These are phyloP conservation scores for Cairneyella variabilis DNA, from an alignment of 495 filamentous ascomycete species.

Conservation along the genomic window DNA sequence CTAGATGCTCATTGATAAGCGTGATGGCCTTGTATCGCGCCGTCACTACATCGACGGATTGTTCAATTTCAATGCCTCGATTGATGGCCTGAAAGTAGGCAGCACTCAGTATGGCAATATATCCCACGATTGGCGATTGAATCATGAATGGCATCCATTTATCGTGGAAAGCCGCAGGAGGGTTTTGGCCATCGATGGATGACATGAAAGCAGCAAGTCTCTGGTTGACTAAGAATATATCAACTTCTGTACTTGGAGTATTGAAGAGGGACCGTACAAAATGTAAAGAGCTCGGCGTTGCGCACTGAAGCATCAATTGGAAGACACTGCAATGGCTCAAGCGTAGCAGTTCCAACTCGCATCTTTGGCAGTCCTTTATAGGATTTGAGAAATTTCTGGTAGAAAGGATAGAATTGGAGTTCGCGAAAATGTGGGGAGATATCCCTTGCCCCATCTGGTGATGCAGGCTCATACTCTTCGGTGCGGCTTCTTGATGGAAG, in stretches of 20 bases:
- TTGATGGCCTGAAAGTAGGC: constrained; percentile 19
- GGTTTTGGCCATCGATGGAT: constrained; percentile 15
- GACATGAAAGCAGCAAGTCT: constrained; percentile 19
- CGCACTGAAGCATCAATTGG: constrained; percentile 17
- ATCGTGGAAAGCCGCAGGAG: constrained; percentile 2
- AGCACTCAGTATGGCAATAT: constrained; percentile 13
- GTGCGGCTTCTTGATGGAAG: no score
- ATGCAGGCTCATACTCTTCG: not conserved
- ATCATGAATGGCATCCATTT: constrained; percentile 18
- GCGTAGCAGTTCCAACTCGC: constrained; percentile 4
- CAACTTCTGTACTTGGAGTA: no score
- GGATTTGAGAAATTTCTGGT: not conserved
- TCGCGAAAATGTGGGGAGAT: constrained; percentile 8
- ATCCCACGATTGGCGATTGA: constrained; percentile 14
- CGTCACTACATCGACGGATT: constrained; percentile 12
- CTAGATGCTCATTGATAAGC: constrained; percentile 34
- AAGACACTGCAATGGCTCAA: constrained; percentile 14
- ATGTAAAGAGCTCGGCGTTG: constrained; percentile 21
- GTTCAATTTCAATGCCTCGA: constrained; percentile 10
- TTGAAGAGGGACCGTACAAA: constrained; percentile 12
- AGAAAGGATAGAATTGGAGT: constrained; percentile 3
- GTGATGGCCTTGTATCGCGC: constrained; percentile 18
- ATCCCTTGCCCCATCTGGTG: not conserved
- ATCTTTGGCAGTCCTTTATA: not conserved
- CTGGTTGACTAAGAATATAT: constrained; percentile 2